These are phyloP conservation scores for Fraxinus americana DNA, from an alignment of 257 asterid genomes.

Conservation along the genomic window DNA sequence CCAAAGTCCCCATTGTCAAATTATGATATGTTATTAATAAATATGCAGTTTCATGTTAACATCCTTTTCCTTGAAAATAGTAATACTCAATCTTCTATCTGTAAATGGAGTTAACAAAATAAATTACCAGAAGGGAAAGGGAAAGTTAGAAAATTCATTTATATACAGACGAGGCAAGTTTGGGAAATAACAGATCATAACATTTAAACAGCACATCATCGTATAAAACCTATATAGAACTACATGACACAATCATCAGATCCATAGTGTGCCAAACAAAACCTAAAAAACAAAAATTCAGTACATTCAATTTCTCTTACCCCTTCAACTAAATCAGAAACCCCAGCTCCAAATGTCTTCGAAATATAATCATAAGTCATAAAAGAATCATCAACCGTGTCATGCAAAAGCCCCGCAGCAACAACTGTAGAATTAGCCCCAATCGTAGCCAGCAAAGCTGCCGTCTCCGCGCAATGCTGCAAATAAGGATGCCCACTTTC, in stretches of 20 bases:
- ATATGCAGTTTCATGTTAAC: not conserved
- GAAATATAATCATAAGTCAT: constrained; percentile 64
- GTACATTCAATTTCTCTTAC: constrained; percentile 41
- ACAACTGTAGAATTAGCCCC: constrained; percentile 94
- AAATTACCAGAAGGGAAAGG: not conserved
- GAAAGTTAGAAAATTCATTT: not conserved
- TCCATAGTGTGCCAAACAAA: not conserved
- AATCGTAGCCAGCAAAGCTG: constrained; percentile 62
- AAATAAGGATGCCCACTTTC: constrained; percentile 94
- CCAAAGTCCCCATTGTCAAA: not conserved
- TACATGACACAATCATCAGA: not conserved
- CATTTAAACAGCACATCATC: not conserved
- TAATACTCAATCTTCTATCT: not conserved
- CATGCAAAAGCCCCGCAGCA: constrained; percentile 96
- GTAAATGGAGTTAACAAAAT: not conserved
- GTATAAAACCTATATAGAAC: not conserved
- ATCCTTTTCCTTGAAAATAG: not conserved
- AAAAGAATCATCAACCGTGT: constrained; percentile 78
- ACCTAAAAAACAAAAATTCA: not conserved
- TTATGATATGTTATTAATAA: not conserved
- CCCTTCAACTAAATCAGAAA: constrained; percentile 92
- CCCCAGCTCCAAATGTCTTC: constrained; percentile 65
- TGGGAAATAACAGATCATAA: not conserved
- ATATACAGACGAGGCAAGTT: not conserved
- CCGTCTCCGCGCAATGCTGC: constrained; percentile 96